Evolutionary conservation across 305 asterid genomes (phyloP).

Genomic region (Stenogyne calaminthoides): DNA sequence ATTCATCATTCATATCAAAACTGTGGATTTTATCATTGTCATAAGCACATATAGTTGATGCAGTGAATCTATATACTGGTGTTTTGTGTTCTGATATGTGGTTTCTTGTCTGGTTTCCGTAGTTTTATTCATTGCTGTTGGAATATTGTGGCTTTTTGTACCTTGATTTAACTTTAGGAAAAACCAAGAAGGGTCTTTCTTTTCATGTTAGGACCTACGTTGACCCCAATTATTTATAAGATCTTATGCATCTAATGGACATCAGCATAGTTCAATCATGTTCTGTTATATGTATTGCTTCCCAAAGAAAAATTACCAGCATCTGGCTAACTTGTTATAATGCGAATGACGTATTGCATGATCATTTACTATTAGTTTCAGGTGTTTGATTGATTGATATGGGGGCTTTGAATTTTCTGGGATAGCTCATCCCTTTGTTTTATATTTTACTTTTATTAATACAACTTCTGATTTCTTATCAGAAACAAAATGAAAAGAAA

Average conservation of each 20-base stretch:
- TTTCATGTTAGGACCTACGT: neutral
- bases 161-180: conserved; percentile 11
- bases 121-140: neutral
- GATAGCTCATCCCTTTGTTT: neutral
- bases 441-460: neutral
- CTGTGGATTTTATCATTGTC: neutral
- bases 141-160: neutral
- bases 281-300: neutral
- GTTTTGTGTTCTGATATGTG: neutral
- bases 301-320: neutral
- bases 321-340: neutral
- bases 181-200: neutral
- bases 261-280: conserved; percentile 8
- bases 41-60: conserved; percentile 16
- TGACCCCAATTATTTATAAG: neutral
- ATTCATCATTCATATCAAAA: neutral
- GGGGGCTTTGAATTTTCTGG: neutral
- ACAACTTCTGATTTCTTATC: neutral
- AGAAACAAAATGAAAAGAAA: neutral
- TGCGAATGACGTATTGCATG: conserved; percentile 1
- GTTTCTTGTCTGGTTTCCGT: neutral
- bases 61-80: conserved; percentile 6
- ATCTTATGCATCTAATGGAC: neutral
- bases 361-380: conserved; percentile 6
- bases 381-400: neutral